Evolutionary conservation across 495 filamentous ascomycete species (phyloP), one percentile per base, ranked within the genome.

Genomic region (Xylaria cubensis): DNA sequence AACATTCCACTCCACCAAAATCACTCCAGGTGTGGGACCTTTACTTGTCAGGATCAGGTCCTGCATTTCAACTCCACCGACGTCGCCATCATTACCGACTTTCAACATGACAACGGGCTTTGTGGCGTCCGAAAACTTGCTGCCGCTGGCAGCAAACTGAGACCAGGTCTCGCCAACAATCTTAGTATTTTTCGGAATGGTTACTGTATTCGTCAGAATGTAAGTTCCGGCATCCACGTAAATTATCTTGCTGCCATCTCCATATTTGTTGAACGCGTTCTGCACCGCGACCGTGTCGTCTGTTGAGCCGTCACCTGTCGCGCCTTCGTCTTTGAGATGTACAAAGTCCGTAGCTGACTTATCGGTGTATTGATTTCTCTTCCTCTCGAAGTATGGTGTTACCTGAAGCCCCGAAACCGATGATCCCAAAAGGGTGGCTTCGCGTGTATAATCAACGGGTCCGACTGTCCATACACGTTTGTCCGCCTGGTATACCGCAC

Each of bases 291-390:
- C 69, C 1, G 81, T 81, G 70, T 82, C 81, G 26, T 82, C 81
- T 0, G 72, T 74, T 13, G 69, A 13, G 3, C 80, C 81, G 41
- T 82, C 79, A 1, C 81, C 81, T n/a, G 32, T 50, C 0, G 76
- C 78, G 24, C 72, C 51, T 19, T 53, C 41, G n/a, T 74, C 71
- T 7, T 79, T 77, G 2, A 78, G 74, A 15, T 78, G 76, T 34
- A 81, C 41, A 44, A 84, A 82, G 21, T 64, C 61, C 2, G 81
- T 82, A 5, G 83, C 82, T 1, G 84, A 73, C n/a, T 85, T 70
- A 13, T 76, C 76, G 55, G 87, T 85, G 77, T 94, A 94, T 29
- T 92, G 86, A 12, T 92, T 91, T 83, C 90, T 92, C 53, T 89
- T 88, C 13, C 87, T 85, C 73, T 90, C 87, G 73, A 91, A 93